Percentiles rank a stretch among this genome's conserved stretches.
Evolutionary conservation across 1,284 basidiomycete genomes (phyloP).

Genomic region (Malassezia furfur): DNA sequence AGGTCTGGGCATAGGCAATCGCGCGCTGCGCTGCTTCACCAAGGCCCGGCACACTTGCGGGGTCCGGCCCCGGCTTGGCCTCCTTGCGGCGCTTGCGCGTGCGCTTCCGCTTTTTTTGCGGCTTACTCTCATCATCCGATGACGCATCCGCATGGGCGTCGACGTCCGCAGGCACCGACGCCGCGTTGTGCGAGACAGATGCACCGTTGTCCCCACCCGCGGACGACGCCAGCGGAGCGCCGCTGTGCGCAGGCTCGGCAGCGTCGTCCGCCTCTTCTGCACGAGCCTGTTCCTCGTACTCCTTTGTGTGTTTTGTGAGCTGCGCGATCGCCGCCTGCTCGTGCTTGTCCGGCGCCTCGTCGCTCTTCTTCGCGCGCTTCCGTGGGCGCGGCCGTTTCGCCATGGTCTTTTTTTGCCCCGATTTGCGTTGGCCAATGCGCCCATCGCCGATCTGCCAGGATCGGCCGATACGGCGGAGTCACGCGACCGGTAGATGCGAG

Average conservation of each 20-base stretch:
- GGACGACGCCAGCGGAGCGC: too few species aligned
- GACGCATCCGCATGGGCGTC: background rate
- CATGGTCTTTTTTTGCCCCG: constrained; percentile 10
- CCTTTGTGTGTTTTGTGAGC: background rate
- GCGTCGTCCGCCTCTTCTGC: background rate
- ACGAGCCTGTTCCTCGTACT: background rate
- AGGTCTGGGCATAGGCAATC: constrained; percentile 18
- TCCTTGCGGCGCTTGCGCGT: constrained; percentile 18
- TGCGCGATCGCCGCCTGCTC: background rate
- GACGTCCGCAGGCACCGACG: background rate
- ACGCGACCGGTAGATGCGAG: background rate
- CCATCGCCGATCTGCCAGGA: background rate
- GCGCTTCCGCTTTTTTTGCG: constrained; percentile 9
- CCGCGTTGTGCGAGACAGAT: too few species aligned
- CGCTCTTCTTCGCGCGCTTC: constrained; percentile 5
- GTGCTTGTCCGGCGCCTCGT: background rate
- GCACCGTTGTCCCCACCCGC: too few species aligned
- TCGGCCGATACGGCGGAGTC: background rate
- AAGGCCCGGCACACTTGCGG: background rate
- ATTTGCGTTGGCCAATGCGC: background rate
- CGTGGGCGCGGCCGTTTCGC: constrained; percentile 11
- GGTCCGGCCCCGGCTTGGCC: constrained; percentile 12
- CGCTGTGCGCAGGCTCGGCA: background rate
- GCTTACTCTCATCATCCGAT: background rate
- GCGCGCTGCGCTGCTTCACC: constrained; percentile 11